Conservation (phyloP, 2,329 filamentous ascomycete species). For the Leptographium radiaticola region DNA sequence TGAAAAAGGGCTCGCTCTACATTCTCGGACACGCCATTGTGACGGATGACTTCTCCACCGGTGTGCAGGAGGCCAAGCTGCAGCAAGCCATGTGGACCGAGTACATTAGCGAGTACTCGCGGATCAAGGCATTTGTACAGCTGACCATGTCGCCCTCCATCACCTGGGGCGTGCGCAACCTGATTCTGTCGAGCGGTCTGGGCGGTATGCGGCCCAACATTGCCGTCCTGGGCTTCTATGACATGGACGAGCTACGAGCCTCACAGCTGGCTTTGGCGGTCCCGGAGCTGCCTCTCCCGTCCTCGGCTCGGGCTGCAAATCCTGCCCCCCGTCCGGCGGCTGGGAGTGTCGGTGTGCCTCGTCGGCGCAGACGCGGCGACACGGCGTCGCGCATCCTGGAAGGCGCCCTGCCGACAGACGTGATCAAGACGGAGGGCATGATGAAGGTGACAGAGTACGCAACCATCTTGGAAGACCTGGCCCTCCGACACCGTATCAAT, state of each 20-base stretch:
- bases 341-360: background rate
- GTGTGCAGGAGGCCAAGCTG: constrained; percentile 66
- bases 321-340: background rate
- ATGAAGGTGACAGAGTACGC: constrained; percentile 64
- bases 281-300: constrained; percentile 11
- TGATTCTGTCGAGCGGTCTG: constrained; percentile 68
- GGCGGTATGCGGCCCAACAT: constrained; percentile 87
- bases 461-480: constrained; percentile 69
- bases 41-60: constrained; percentile 64
- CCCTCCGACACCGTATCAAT: constrained; percentile 67
- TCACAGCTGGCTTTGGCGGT: constrained; percentile 37
- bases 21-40: constrained; percentile 83
- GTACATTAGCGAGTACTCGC: constrained; percentile 69
- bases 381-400: constrained; percentile 43
- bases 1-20: constrained; percentile 79
- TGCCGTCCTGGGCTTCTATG: constrained; percentile 68
- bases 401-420: constrained; percentile 53
- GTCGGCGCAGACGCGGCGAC: constrained; percentile 32
- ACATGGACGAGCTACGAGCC: constrained; percentile 60
- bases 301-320: background rate
- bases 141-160: constrained; percentile 70
- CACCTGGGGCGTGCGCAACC: constrained; percentile 74
- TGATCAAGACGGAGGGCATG: constrained; percentile 52
- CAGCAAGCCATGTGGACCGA: constrained; percentile 77
- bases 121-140: constrained; percentile 82